Evolutionary conservation across 306 rosid species (phyloP).

Genomic region (Astragalus glycyphyllos): DNA sequence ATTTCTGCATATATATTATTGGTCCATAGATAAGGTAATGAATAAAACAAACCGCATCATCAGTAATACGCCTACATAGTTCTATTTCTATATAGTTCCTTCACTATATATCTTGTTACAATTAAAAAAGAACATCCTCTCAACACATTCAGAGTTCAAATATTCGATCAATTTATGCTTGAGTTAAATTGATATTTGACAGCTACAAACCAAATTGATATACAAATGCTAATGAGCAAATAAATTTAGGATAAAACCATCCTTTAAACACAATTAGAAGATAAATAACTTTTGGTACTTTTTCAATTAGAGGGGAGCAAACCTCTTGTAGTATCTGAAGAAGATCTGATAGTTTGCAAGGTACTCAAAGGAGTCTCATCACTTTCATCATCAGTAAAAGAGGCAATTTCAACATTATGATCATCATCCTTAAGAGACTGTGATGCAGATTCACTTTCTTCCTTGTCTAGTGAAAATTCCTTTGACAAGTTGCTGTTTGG

Average conservation of each 20-base stretch:
- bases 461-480: constrained; percentile 55
- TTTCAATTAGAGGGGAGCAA: constrained; percentile 49
- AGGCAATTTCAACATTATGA: constrained; percentile 56
- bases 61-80: constrained; percentile 9
- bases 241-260: constrained; percentile 23
- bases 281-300: constrained; percentile 44
- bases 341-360: constrained; percentile 48
- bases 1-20: constrained; percentile 18
- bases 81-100: constrained; percentile 25
- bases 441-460: constrained; percentile 58
- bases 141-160: constrained; percentile 32
- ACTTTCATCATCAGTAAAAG: constrained; percentile 74
- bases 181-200: constrained; percentile 29
- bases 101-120: not conserved
- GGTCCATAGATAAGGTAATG: constrained; percentile 20
- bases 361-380: constrained; percentile 55
- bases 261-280: constrained; percentile 32
- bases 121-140: constrained; percentile 17
- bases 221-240: too few relatives aligned
- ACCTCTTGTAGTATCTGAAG: constrained; percentile 54
- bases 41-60: constrained; percentile 20
- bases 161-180: constrained; percentile 16
- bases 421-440: constrained; percentile 58
- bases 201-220: constrained; percentile 37
- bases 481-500: constrained; percentile 61